Evolutionary conservation across 2,329 filamentous ascomycete species (phyloP).

Genomic region (Tolypocladium album): DNA sequence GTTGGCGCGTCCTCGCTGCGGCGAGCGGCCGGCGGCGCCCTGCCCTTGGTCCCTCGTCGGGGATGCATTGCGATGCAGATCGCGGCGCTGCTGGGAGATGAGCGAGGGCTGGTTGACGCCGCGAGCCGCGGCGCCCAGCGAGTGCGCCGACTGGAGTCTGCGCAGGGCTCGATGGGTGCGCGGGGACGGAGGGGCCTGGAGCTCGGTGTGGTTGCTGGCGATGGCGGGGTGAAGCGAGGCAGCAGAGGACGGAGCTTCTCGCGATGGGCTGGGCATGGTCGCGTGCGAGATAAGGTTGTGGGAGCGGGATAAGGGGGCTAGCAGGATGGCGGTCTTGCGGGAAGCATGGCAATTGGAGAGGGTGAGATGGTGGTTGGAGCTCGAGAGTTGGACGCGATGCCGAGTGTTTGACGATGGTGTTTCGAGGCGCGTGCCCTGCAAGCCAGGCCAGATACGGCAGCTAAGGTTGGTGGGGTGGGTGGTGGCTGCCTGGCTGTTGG

Average conservation of each 20-base stretch:
- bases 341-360: not conserved
- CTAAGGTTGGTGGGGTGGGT: not conserved
- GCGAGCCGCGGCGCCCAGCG: conserved; percentile 41
- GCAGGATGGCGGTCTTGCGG: not conserved
- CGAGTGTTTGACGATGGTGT: not conserved
- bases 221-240: conserved; percentile 1
- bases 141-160: conserved; percentile 67
- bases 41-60: conserved; percentile 14
- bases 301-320: not conserved
- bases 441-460: not conserved
- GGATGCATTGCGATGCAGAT: conserved; percentile 26
- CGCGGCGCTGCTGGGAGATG: conserved; percentile 52
- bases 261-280: conserved; percentile 7
- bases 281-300: not conserved
- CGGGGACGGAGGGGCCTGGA: conserved; percentile 48
- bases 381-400: not conserved
- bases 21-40: conserved; percentile 23
- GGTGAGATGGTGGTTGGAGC: not conserved
- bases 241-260: conserved; percentile 1
- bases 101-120: conserved; percentile 40
- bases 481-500: not conserved
- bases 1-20: conserved; percentile 56
- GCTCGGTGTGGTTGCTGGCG: conserved; percentile 25
- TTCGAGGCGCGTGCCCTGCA: not conserved
- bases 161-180: conserved; percentile 57